Evolutionary conservation across 768 basidiomycete species (phyloP), one percentile per base, ranked within the genome.

Genomic region (Neoboletus subvelutipes): DNA sequence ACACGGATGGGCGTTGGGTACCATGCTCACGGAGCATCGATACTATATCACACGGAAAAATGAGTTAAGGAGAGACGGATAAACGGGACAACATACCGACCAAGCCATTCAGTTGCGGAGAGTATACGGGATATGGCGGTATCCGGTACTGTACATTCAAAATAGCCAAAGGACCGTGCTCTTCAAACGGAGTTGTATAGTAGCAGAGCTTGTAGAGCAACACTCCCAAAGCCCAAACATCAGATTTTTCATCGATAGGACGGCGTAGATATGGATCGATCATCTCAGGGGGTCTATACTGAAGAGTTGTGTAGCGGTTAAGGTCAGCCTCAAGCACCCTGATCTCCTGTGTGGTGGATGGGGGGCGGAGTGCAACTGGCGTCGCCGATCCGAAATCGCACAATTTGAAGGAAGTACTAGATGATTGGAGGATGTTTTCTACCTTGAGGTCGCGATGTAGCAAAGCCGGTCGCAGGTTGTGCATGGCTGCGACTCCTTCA

Each of bases 251-350:
- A 68, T 94, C 93, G 34, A 94, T 82, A 1, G 90, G 88, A 56
- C 90, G 80, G 59, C 92, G 81, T 26, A 88, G 80, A 71, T 90
- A 89, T 0, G 87, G 84, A 68, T 99, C 96, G 17, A 98, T 89
- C 93, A 99, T 97, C 74, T 99, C 97, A 2, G 97, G 96, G n/a
- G 96, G 93, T 43, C 97, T 81, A 69, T 99, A 99, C 71, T 98
- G 97, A 59, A 98, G 78, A 4, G 97, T 99, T 3, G 97, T 99
- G 67, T 97, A 90, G 64, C 88, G 83, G 71, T 96, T 95, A 45
- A 99, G 80, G 72, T 98, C 96, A 36, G 88, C 83, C 65, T 98
- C 96, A 20, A 97, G 78, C 17, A 83, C 83, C 45, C 92, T 86
- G 47, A 98, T 87, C 70, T 98, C 96, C 60, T 88, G 84, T 34